Evolutionary conservation across 2,329 filamentous ascomycete genomes (phyloP).

Genomic region (Cytospora paraplurivora): DNA sequence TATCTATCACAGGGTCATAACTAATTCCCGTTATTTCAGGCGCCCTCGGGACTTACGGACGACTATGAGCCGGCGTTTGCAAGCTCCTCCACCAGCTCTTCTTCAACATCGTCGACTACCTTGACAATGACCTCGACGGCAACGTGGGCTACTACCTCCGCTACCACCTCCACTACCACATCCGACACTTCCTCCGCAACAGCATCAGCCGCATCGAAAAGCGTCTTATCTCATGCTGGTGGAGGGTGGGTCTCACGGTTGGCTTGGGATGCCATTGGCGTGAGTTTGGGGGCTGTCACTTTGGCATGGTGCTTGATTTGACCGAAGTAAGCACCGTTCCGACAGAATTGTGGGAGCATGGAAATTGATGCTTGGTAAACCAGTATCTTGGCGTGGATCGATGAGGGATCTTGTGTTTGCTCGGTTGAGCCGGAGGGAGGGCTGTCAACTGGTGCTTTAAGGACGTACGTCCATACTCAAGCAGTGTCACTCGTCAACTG

Average conservation of each 20-base stretch:
- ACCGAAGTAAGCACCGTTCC: background rate
- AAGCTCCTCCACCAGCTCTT: slow-evolving; percentile 5
- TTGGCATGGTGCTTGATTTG: background rate
- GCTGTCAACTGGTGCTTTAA: too few relatives aligned
- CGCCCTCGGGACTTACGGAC: slow-evolving; percentile 9
- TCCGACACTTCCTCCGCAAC: background rate
- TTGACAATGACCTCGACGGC: background rate
- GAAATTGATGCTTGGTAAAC: background rate
- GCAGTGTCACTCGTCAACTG: too few relatives aligned
- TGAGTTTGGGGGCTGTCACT: background rate
- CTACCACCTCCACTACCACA: background rate
- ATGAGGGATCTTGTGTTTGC: background rate
- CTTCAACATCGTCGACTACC: slow-evolving; percentile 5
- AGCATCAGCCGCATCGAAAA: background rate
- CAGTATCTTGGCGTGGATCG: background rate
- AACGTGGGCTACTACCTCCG: background rate
- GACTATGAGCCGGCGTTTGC: slow-evolving; percentile 16
- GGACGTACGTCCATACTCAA: too few relatives aligned
- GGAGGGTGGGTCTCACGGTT: background rate
- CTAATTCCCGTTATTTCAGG: background rate
- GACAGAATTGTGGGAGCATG: too few relatives aligned
- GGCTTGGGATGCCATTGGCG: background rate
- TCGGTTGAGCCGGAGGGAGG: too few relatives aligned
- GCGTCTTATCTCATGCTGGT: background rate
- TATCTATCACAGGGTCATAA: background rate